Evolutionary conservation across 768 basidiomycete genomes (phyloP), one percentile per base, ranked within the genome.

Genomic region (Russula compacta): DNA sequence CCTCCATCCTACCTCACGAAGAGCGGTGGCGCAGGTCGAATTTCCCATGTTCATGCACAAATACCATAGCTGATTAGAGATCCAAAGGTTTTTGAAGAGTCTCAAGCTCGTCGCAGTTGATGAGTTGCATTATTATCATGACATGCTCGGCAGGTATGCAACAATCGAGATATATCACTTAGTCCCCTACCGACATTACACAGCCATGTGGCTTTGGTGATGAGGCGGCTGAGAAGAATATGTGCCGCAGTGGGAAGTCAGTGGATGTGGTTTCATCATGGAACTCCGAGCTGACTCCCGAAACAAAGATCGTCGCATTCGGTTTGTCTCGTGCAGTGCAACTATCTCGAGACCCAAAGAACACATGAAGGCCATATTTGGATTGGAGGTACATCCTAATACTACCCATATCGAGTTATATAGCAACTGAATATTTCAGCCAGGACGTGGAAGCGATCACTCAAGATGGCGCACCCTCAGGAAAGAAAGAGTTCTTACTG

Each of bases 61-160:
- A 15, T 68, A 66, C 14, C 47, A 38, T 47, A 24, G 24, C 44
- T 46, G 29, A 59, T 17, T 24, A 38, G 12, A 46, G 12, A 21
- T 29, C 24, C n/a, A 43, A 58, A 91, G 88, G 38, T 93, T 92
- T 68, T 71, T 95, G 53, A 83, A 83, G 67, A 84, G 85, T 66
- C 74, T 93, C 64, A 87, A 84, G 76, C 74, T 92, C 14, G 77
- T 95, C 56, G 91, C 82, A 0, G 84, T 93, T 2, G 89, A 94
- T 68, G 92, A 95, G 69, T 70, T 95, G 39, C 92, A 95, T 71
- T 93, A 90, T 69, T 95, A 95, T 68, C 78, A 83, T 1, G 86
- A 87, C 42, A 73, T 87, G 11, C 79, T 94, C 54, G 93, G 92
- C 64, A 91, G 88, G 89, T 87, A 65, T 24, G 64, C 60, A 38